phyloP scores from a whole-genome alignment of 768 basidiomycete genomes.

The Mycena kentingensis region DNA sequence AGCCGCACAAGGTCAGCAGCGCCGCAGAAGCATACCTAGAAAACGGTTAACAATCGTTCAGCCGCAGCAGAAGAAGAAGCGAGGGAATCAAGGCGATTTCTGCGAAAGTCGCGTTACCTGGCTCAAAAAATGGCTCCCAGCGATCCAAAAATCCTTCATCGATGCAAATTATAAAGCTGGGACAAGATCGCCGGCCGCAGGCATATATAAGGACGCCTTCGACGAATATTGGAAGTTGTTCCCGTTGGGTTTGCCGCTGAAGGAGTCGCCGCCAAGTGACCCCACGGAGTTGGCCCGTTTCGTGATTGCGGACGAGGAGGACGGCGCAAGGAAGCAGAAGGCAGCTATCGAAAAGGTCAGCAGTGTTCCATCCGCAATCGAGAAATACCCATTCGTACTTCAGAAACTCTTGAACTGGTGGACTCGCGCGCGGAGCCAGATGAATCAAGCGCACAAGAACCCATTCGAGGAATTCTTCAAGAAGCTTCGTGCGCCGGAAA shows the following conservation, averaged over 20 bases:
- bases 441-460: neutral
- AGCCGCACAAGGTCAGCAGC: too few species aligned
- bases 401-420: neutral
- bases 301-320: too few species aligned
- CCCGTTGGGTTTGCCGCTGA: too few species aligned
- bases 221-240: too few species aligned
- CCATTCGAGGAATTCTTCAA: neutral
- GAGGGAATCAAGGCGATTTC: neutral
- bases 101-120: neutral
- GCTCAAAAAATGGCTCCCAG: neutral
- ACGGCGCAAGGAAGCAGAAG: neutral
- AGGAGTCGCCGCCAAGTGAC: too few species aligned
- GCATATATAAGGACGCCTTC: neutral
- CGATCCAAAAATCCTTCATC: neutral
- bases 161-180: neutral
- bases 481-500: neutral
- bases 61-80: neutral
- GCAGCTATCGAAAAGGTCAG: neutral
- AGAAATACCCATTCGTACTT: neutral
- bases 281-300: too few species aligned
- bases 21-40: too few species aligned
- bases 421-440: neutral
- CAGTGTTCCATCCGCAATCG: neutral
- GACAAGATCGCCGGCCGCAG: neutral
- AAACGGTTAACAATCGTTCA: too few species aligned